These are phyloP conservation scores for Rhizoctonia solani DNA, from an alignment of 1,284 basidiomycete species.

Conservation along the genomic window DNA sequence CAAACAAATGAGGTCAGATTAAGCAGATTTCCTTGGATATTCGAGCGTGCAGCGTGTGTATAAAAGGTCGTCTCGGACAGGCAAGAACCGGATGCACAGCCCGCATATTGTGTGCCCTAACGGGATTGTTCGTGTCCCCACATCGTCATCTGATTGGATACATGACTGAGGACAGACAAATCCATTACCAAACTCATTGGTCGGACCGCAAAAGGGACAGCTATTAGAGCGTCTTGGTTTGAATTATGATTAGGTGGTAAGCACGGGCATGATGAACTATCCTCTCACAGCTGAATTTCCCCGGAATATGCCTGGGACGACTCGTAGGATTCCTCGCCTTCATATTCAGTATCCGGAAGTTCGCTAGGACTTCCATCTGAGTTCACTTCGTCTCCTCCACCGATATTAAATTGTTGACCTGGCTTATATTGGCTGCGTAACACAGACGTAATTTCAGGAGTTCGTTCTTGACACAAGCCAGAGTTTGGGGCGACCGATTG, in stretches of 20 bases:
- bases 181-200: constrained; percentile 12
- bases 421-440: constrained; percentile 15
- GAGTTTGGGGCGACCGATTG: constrained; percentile 26
- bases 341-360: too few species aligned
- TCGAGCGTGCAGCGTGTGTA: constrained; percentile 7
- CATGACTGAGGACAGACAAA: constrained; percentile 3
- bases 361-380: too few species aligned
- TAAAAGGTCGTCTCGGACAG: constrained; percentile 6
- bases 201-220: constrained; percentile 9
- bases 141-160: background rate
- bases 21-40: background rate
- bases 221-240: background rate
- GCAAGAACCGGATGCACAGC: constrained; percentile 8
- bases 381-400: background rate
- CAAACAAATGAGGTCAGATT: background rate
- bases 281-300: background rate
- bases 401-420: background rate
- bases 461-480: background rate
- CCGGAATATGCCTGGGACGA: background rate
- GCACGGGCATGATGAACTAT: background rate
- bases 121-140: background rate
- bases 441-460: background rate
- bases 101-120: constrained; percentile 12
- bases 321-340: background rate
- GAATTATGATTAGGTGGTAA: background rate